A percentile compares a stretch with the other conserved stretches of the same genome.
phyloP scores from a whole-genome alignment of 1,284 basidiomycete genomes.

The Puccinia novopanici region DNA sequence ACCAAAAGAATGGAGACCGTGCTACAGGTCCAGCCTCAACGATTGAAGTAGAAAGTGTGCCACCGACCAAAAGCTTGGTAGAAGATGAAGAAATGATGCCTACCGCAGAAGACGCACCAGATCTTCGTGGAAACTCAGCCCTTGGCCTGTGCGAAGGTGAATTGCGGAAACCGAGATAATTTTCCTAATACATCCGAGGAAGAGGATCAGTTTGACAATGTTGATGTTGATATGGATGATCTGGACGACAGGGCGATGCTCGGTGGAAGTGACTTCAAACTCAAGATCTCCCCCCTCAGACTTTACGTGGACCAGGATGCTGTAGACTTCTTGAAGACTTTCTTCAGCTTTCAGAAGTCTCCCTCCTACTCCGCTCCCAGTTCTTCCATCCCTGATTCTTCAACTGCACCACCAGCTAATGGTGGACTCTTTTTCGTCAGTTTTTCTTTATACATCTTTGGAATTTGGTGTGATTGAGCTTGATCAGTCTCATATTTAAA shows the following conservation, averaged over 20 bases:
- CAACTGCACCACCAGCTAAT: conserved; percentile 40
- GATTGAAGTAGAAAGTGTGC: no score
- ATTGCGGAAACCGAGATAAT: no score
- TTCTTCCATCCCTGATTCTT: conserved; percentile 58
- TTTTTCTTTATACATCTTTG: background rate
- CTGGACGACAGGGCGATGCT: no score
- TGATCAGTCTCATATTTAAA: background rate
- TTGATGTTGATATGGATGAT: no score
- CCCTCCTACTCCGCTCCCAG: conserved; percentile 24
- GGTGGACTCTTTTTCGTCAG: conserved; percentile 46
- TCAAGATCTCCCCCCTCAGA: no score
- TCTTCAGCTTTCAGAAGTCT: conserved; percentile 75
- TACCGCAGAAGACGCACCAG: conserved; percentile 75
- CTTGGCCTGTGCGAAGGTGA: conserved; percentile 79
- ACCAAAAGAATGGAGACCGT: no score
- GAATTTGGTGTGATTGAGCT: background rate
- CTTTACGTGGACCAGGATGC: no score
- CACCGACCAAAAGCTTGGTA: conserved; percentile 53
- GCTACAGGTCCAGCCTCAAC: no score
- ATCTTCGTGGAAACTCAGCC: conserved; percentile 93
- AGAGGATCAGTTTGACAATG: no score
- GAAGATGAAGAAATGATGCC: conserved; percentile 54
- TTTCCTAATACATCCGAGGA: no score
- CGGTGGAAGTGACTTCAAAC: no score
- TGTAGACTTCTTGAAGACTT: conserved; percentile 93